A percentile compares a stretch with the other conserved stretches of the same genome.
phyloP scores from a whole-genome alignment of 768 basidiomycete genomes.

The Lepiota venenata region DNA sequence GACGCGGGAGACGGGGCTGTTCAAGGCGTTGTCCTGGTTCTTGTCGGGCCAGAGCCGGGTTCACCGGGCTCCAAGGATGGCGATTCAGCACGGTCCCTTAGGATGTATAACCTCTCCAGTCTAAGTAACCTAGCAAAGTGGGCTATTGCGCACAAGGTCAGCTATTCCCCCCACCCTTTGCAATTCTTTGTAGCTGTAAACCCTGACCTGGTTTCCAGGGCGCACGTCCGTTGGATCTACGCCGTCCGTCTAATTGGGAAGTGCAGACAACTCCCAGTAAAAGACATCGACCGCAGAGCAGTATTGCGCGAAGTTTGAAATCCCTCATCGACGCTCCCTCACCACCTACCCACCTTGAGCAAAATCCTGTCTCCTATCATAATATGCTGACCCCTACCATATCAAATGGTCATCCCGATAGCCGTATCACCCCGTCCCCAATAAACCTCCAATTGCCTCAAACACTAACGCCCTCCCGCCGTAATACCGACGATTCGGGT shows the following conservation, averaged over 20 bases:
- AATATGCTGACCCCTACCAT: constrained; percentile 26
- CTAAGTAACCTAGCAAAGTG: constrained; percentile 73
- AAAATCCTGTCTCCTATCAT: constrained; percentile 29
- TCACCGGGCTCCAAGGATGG: constrained; percentile 32
- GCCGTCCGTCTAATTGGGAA: constrained; percentile 47
- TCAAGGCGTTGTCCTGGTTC: constrained; percentile 73
- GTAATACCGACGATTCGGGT: constrained; percentile 42
- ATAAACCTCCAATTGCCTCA: background rate
- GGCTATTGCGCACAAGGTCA: constrained; percentile 65
- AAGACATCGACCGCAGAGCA: constrained; percentile 50
- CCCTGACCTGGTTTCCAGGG: constrained; percentile 34
- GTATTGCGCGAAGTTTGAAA: constrained; percentile 62
- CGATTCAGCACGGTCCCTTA: constrained; percentile 52
- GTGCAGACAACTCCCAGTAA: constrained; percentile 44
- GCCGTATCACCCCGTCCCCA: constrained; percentile 9
- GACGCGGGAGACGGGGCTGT: constrained; percentile 45
- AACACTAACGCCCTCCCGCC: constrained; percentile 16
- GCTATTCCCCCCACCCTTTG: constrained; percentile 6
- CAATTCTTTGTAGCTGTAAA: background rate
- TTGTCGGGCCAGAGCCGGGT: constrained; percentile 64
- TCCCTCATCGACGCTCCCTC: constrained; percentile 42
- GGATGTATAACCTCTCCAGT: constrained; percentile 84
- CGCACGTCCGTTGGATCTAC: constrained; percentile 57
- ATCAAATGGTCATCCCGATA: constrained; percentile 6
- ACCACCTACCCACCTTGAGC: constrained; percentile 17